Evolutionary conservation across 768 basidiomycete genomes (phyloP).

Genomic region (Dentipellis sp.): DNA sequence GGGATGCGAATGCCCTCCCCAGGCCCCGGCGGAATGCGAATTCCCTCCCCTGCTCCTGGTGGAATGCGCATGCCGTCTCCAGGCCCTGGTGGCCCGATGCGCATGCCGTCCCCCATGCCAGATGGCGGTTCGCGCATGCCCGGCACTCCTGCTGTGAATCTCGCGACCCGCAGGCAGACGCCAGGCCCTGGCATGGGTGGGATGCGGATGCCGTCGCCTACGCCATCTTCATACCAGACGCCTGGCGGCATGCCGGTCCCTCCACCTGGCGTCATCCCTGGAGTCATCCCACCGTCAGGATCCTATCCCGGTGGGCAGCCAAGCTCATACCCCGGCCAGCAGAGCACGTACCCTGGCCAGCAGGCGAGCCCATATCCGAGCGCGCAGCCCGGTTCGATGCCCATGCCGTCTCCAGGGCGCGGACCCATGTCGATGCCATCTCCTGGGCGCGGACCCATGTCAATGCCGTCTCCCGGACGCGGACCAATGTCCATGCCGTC

Average conservation of each 20-base stretch:
- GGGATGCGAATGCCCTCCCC: slow-evolving; percentile 10
- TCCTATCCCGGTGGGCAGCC: no score
- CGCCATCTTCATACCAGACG: not conserved
- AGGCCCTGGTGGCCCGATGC: not conserved
- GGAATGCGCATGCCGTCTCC: slow-evolving; percentile 9
- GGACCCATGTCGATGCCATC: slow-evolving; percentile 1
- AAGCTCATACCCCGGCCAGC: no score
- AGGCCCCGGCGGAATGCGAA: not conserved
- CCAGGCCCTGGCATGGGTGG: not conserved
- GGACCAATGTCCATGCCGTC: not conserved
- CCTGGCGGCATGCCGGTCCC: not conserved
- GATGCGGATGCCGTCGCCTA: slow-evolving; percentile 3
- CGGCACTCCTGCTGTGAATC: no score
- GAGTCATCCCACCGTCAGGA: not conserved
- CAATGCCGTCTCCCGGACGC: not conserved
- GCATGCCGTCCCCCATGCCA: slow-evolving; percentile 4
- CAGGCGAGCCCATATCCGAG: no score
- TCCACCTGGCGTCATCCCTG: not conserved
- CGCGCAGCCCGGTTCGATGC: not conserved
- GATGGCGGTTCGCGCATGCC: not conserved
- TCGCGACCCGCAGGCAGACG: no score
- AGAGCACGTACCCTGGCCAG: no score
- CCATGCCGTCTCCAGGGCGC: not conserved
- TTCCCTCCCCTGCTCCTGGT: not conserved
- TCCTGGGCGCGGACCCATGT: not conserved